A percentile compares a stretch with the other conserved stretches of the same genome.
These are phyloP conservation scores for Naganishia sp. DNA, from an alignment of 1,284 basidiomycete species.

Conservation along the genomic window DNA sequence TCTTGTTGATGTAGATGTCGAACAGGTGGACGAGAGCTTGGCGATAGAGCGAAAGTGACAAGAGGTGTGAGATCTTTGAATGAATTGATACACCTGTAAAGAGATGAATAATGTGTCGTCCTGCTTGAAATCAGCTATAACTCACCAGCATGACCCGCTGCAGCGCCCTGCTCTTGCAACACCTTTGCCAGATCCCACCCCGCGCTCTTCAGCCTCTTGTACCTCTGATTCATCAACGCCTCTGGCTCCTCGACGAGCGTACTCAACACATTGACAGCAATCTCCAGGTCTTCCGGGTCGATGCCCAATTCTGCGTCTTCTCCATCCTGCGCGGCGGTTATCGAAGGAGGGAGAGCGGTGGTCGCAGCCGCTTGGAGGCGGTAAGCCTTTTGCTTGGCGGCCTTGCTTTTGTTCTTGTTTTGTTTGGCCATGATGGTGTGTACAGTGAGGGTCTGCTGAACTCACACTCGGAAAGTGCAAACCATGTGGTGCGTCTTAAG, in stretches of 20 bases:
- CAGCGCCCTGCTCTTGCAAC: slow-evolving; percentile 45
- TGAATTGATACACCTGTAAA: slow-evolving; percentile 43
- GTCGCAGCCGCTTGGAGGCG: slow-evolving; percentile 22
- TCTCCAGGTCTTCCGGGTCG: slow-evolving; percentile 46
- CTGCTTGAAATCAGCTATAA: slow-evolving; percentile 41
- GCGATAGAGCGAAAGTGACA: slow-evolving; percentile 40
- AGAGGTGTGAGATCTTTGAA: slow-evolving; percentile 34
- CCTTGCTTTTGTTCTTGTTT: slow-evolving; percentile 32
- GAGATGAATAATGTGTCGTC: slow-evolving; percentile 57
- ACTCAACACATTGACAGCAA: slow-evolving; percentile 45
- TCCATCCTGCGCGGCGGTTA: slow-evolving; percentile 8
- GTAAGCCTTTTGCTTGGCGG: slow-evolving; percentile 33
- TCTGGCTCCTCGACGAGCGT: slow-evolving; percentile 47
- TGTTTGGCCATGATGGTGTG: slow-evolving; percentile 20
- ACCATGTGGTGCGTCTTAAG: too few relatives aligned
- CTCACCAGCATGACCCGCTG: slow-evolving; percentile 40
- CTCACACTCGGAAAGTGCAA: too few relatives aligned
- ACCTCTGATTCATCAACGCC: slow-evolving; percentile 42
- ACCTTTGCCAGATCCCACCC: slow-evolving; percentile 49
- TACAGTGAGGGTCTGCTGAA: neutral
- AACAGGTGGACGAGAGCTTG: slow-evolving; percentile 61
- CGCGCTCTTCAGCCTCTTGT: slow-evolving; percentile 51
- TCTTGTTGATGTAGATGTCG: slow-evolving; percentile 59
- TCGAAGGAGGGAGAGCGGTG: neutral
- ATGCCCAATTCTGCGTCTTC: slow-evolving; percentile 37